phyloP scores from a whole-genome alignment of 345 rosid genomes.

The Populus pruinosa region DNA sequence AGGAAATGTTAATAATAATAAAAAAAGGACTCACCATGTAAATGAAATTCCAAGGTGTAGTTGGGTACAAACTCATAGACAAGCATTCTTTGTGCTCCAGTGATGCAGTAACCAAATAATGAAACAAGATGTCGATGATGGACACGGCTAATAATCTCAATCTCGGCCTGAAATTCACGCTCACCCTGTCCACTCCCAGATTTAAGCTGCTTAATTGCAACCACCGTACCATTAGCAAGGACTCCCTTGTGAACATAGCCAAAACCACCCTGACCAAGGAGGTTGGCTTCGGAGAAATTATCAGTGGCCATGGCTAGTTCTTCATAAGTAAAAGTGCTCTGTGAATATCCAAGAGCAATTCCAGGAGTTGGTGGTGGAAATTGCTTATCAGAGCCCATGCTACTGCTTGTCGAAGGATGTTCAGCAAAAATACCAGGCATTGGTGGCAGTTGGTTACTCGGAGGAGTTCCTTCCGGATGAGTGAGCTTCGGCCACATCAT shows the following conservation, averaged over 20 bases:
- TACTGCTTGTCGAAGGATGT: conserved; percentile 18
- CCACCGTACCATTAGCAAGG: conserved; percentile 19
- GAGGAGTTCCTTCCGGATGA: conserved; percentile 24
- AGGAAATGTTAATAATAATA: not conserved
- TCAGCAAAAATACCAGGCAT: conserved; percentile 11
- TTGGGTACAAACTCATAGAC: conserved; percentile 32
- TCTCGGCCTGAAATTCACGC: conserved; percentile 33
- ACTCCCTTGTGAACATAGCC: conserved; percentile 32
- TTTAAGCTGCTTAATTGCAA: conserved; percentile 33
- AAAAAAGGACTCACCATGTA: conserved; percentile 23
- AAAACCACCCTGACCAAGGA: conserved; percentile 32
- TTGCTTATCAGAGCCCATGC: conserved; percentile 15
- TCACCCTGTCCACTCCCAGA: conserved; percentile 31
- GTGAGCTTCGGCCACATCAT: conserved; percentile 30
- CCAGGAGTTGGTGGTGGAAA: not conserved
- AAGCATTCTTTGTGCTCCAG: conserved; percentile 23
- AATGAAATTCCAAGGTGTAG: conserved; percentile 28
- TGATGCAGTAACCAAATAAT: conserved; percentile 24
- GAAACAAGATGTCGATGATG: conserved; percentile 30
- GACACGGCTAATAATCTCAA: conserved; percentile 24
- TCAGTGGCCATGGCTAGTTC: conserved; percentile 22
- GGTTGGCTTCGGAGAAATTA: conserved; percentile 18
- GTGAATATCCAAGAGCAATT: conserved; percentile 9
- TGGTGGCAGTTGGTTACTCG: not conserved
- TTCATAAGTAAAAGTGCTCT: conserved; percentile 16